A percentile compares a stretch with the other conserved stretches of the same genome.
Evolutionary conservation across 495 filamentous ascomycete species (phyloP).

Genomic region (Aspergillus coremiiformis): DNA sequence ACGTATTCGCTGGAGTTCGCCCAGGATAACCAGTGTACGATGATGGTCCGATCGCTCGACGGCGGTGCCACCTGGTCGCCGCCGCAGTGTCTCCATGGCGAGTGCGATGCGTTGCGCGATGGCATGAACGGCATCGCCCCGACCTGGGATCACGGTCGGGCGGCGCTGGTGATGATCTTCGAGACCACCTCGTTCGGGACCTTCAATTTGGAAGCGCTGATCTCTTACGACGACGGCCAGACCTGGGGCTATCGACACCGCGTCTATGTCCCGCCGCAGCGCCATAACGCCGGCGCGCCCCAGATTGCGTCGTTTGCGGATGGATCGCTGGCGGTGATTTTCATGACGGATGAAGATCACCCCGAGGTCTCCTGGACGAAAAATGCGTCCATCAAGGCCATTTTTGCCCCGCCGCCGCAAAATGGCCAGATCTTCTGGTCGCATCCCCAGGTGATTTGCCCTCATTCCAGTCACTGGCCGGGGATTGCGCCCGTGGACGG

Average conservation of each 20-base stretch:
- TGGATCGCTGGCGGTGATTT: constrained; percentile 48
- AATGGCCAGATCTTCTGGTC: constrained; percentile 35
- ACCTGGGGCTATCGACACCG: constrained; percentile 47
- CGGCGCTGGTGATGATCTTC: constrained; percentile 50
- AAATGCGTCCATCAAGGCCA: constrained; percentile 35
- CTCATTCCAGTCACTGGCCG: constrained; percentile 36
- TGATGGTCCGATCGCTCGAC: constrained; percentile 49
- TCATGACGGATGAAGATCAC: constrained; percentile 56
- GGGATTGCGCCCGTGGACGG: constrained; percentile 35
- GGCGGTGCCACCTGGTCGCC: constrained; percentile 45
- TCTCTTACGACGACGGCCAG: constrained; percentile 50
- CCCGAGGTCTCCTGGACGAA: constrained; percentile 29
- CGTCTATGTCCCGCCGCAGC: constrained; percentile 39
- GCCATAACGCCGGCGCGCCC: constrained; percentile 50
- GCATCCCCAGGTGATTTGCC: constrained; percentile 20
- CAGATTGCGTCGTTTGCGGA: constrained; percentile 51
- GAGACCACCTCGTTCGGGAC: constrained; percentile 46
- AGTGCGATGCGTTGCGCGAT: constrained; percentile 40
- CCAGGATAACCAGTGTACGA: constrained; percentile 52
- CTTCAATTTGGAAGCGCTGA: constrained; percentile 48
- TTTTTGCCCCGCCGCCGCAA: constrained; percentile 29
- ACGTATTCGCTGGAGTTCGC: constrained; percentile 52
- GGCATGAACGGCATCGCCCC: constrained; percentile 54
- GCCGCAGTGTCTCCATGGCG: constrained; percentile 42
- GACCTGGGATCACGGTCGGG: constrained; percentile 33